Base-by-base conservation (phyloP, 768 basidiomycete genomes). In the Mycena filopes region DNA sequence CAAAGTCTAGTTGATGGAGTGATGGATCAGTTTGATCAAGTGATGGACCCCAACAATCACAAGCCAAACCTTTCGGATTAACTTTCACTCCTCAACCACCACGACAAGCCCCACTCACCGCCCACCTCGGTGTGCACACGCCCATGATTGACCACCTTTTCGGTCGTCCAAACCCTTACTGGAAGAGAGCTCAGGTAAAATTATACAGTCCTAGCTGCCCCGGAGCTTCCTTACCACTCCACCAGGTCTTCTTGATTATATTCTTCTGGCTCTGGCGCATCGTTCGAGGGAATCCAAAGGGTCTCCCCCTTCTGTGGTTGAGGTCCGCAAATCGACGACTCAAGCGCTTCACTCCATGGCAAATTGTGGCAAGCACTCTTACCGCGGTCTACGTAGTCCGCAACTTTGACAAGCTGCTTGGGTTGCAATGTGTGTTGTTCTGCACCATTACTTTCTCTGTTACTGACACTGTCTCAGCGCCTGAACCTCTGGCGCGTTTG, bases 291-390 rank as follows among this genome's bases (percentile, higher is more conserved):
- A 85, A 85, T 64, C 81, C 86, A 0, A 78, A 80, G 2, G 90
- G 89, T 25, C 94, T 94, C 0, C 82, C 86, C 18, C 57, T 93
- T n/a, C 72, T 91, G 36, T 89, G 87, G 86, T 73, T 94, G 0
- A 83, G 86, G 48, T 78, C 77, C 40, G 68, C 84, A 21, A 94
- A 93, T 72, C 84, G 82, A 70, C 60, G 31, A 42, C 60, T 74
- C 95, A 90, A 84, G 73, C 88, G 88, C 23, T 97, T 95, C 80
- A 92, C 96, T 0, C 98, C 98, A n/a, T 99, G 95, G 91, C 96
- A 99, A 74, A 84, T 98, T 71, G 86, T 98, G 53, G 84, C 95
- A 59, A 92, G 87, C 70, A 94, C 95, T 0, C 79, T 98, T 62
- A 98, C 96, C 1, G 77, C 87, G 29, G 82, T 97, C 6, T 99